phyloP scores from a whole-genome alignment of 495 filamentous ascomycete species.

The Penicillium robsamsonii region DNA sequence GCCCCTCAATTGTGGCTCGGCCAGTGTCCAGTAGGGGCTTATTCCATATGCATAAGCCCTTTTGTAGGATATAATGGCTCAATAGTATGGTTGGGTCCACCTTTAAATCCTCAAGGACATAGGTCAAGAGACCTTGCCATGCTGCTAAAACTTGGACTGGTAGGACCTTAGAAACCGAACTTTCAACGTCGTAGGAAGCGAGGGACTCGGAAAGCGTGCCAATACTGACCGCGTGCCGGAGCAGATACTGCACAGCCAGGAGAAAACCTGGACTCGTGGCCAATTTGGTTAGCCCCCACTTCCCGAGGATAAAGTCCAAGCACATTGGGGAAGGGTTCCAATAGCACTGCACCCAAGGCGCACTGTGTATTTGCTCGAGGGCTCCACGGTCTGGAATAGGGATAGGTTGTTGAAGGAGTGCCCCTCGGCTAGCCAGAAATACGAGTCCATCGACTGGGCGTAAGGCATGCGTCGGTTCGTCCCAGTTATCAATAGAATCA shows the following conservation, averaged over 20 bases:
- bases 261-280: slow-evolving; percentile 1
- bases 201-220: slow-evolving; percentile 1
- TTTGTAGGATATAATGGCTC: slow-evolving; percentile 3
- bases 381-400: not conserved
- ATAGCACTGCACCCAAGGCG: slow-evolving; percentile 2
- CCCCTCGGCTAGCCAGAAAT: slow-evolving; percentile 4
- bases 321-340: not conserved
- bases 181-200: not conserved
- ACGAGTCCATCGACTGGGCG: not conserved
- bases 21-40: not conserved
- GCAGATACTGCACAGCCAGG: slow-evolving; percentile 1
- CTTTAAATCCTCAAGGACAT: slow-evolving; percentile 1
- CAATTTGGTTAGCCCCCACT: slow-evolving; percentile 1
- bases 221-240: not conserved
- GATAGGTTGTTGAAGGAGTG: slow-evolving; percentile 2
- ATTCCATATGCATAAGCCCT: slow-evolving; percentile 1
- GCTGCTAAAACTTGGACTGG: not conserved
- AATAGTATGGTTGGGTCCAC: slow-evolving; percentile 1
- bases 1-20: slow-evolving; percentile 1
- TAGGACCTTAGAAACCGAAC: not conserved
- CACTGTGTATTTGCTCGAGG: slow-evolving; percentile 1
- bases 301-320: not conserved
- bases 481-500: slow-evolving; percentile 3
- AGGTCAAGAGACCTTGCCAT: slow-evolving; percentile 4
- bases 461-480: not conserved